Evolutionary conservation across 345 rosid genomes (phyloP).

Genomic region (Viola odorata): DNA sequence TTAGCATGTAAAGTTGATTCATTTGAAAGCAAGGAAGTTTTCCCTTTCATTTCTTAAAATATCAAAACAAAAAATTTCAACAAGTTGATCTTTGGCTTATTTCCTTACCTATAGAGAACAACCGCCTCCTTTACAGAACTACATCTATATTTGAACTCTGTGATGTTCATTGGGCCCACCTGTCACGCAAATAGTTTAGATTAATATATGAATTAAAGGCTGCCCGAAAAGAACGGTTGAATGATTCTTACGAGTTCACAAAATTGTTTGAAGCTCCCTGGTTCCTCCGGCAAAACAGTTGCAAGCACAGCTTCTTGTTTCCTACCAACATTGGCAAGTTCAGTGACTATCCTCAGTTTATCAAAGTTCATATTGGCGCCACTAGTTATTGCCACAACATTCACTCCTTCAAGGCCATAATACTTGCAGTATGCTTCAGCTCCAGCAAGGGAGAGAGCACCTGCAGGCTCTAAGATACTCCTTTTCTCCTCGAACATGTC

Average conservation of each 20-base stretch:
- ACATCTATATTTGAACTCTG: slow-evolving; percentile 83
- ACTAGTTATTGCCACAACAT: slow-evolving; percentile 80
- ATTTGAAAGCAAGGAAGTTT: background rate
- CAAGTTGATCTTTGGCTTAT: slow-evolving; percentile 1
- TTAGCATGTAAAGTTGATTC: background rate
- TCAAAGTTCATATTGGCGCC: slow-evolving; percentile 99
- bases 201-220: background rate
- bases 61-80: background rate
- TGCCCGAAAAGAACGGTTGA: background rate
- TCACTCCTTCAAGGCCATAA: slow-evolving; percentile 62
- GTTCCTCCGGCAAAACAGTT: slow-evolving; percentile 67
- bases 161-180: slow-evolving; percentile 78
- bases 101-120: slow-evolving; percentile 67
- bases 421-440: slow-evolving; percentile 97
- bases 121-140: slow-evolving; percentile 68
- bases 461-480: slow-evolving; percentile 93
- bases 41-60: background rate
- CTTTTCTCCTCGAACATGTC: slow-evolving; percentile 97
- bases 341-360: slow-evolving; percentile 80
- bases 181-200: slow-evolving; percentile 32
- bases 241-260: slow-evolving; percentile 53
- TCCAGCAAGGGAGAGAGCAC: slow-evolving; percentile 95
- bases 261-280: slow-evolving; percentile 80
- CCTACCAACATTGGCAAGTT: slow-evolving; percentile 95
- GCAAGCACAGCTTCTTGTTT: slow-evolving; percentile 88